These are phyloP conservation scores for Cladosporium halotolerans DNA, from an alignment of 2,329 filamentous ascomycete species.

Conservation along the genomic window DNA sequence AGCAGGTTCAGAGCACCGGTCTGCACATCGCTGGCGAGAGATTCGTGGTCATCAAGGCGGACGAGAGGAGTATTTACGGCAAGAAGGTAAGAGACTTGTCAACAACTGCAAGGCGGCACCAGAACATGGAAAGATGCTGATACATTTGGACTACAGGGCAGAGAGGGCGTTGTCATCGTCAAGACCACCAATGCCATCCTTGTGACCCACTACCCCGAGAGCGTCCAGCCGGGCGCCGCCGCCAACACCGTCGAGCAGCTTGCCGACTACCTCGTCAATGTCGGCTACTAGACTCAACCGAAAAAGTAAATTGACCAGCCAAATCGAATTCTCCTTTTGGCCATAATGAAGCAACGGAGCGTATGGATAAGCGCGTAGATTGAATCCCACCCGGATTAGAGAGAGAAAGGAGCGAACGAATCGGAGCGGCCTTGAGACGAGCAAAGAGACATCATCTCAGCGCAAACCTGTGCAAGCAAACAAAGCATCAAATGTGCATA, in stretches of 20 bases:
- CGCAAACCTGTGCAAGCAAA: neutral
- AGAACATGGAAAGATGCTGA: neutral
- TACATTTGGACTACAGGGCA: conserved; percentile 49
- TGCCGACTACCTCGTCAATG: conserved; percentile 76
- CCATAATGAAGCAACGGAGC: no score
- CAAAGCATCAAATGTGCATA: conserved; percentile 7
- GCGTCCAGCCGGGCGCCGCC: conserved; percentile 65
- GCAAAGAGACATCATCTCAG: neutral
- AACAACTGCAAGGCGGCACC: neutral
- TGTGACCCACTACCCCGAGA: conserved; percentile 77
- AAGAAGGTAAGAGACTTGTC: conserved; percentile 61
- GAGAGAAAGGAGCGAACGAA: neutral
- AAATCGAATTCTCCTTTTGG: no score
- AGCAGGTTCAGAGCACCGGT: conserved; percentile 65
- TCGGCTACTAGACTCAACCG: conserved; percentile 58
- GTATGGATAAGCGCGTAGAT: no score
- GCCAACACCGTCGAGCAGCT: conserved; percentile 74
- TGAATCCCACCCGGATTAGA: neutral
- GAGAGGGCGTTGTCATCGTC: conserved; percentile 71
- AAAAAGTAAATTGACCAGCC: neutral
- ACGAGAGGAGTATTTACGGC: conserved; percentile 74
- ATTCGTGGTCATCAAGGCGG: conserved; percentile 70
- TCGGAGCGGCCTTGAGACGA: neutral
- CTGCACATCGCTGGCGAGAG: conserved; percentile 70
- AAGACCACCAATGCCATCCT: conserved; percentile 88